phyloP scores from a whole-genome alignment of 2,329 filamentous ascomycete species.

The Monosporascus ibericus region DNA sequence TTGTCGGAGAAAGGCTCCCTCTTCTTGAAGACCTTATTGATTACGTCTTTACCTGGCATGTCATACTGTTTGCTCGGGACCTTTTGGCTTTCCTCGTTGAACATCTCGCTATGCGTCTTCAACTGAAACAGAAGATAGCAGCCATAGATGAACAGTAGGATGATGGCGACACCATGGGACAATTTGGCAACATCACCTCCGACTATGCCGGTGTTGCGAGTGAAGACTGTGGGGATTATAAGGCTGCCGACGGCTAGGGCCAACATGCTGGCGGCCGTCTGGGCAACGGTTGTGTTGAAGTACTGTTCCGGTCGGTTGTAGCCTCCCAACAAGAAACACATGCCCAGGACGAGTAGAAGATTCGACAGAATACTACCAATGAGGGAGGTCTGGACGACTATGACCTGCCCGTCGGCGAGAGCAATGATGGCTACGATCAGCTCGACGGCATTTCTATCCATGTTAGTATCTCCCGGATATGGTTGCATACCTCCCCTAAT shows the following conservation, averaged over 20 bases:
- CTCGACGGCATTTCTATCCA: conserved; percentile 69
- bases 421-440: conserved; percentile 86
- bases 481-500: not conserved
- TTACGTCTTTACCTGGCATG: not conserved
- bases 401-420: conserved; percentile 63
- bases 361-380: conserved; percentile 92
- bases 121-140: conserved; percentile 89
- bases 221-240: conserved; percentile 87
- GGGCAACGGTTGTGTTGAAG: conserved; percentile 89
- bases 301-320: conserved; percentile 72
- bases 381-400: conserved; percentile 87
- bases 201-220: conserved; percentile 45
- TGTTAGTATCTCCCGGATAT: conserved; percentile 2
- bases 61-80: conserved; percentile 31
- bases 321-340: conserved; percentile 87
- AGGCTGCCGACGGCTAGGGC: conserved; percentile 73
- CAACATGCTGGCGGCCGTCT: conserved; percentile 78
- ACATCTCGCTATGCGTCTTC: conserved; percentile 74
- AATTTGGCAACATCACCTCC: conserved; percentile 54
- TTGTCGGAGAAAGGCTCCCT: conserved; percentile 10
- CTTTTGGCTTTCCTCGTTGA: conserved; percentile 75
- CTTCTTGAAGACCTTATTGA: conserved; percentile 15
- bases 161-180: conserved; percentile 69
- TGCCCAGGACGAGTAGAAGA: conserved; percentile 79
- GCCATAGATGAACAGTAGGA: conserved; percentile 76